Percentiles rank a stretch among this genome's conserved stretches.
Conservation (phyloP, 108 stramenopile genomes). For the Fistulifera pelliculosa region DNA sequence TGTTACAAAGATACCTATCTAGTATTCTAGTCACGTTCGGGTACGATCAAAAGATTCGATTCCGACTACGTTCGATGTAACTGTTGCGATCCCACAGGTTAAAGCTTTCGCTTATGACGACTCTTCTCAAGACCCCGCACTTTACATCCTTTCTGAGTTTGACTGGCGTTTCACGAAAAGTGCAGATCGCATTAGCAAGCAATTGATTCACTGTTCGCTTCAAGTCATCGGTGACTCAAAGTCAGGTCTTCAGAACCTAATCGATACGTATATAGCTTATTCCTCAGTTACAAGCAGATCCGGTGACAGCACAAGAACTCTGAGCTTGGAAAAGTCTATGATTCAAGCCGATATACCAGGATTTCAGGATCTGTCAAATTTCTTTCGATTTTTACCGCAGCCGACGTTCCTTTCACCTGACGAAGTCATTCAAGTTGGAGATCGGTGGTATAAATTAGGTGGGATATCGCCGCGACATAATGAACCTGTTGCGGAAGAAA, state of each 20-base stretch:
- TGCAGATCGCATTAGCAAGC: slow-evolving; percentile 25
- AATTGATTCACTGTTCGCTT: slow-evolving; percentile 26
- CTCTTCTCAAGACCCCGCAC: slow-evolving; percentile 10
- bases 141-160: slow-evolving; percentile 24
- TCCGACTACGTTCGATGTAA: slow-evolving; percentile 54
- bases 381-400: slow-evolving; percentile 36
- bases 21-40: slow-evolving; percentile 51
- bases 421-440: slow-evolving; percentile 62
- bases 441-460: slow-evolving; percentile 57
- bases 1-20: slow-evolving; percentile 21
- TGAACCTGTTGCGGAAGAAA: background rate
- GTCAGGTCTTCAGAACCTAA: background rate
- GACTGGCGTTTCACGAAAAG: slow-evolving; percentile 34
- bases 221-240: slow-evolving; percentile 3
- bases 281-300: slow-evolving; percentile 39
- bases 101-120: slow-evolving; percentile 8
- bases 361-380: slow-evolving; percentile 35
- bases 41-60: slow-evolving; percentile 71
- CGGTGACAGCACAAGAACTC: slow-evolving; percentile 39
- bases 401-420: slow-evolving; percentile 29
- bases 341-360: slow-evolving; percentile 48
- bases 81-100: slow-evolving; percentile 17
- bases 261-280: too few species aligned
- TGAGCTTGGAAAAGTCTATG: slow-evolving; percentile 39
- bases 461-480: too few species aligned